These are phyloP conservation scores for Penicillium sp. DNA, from an alignment of 2,329 filamentous ascomycete species.

Conservation along the genomic window DNA sequence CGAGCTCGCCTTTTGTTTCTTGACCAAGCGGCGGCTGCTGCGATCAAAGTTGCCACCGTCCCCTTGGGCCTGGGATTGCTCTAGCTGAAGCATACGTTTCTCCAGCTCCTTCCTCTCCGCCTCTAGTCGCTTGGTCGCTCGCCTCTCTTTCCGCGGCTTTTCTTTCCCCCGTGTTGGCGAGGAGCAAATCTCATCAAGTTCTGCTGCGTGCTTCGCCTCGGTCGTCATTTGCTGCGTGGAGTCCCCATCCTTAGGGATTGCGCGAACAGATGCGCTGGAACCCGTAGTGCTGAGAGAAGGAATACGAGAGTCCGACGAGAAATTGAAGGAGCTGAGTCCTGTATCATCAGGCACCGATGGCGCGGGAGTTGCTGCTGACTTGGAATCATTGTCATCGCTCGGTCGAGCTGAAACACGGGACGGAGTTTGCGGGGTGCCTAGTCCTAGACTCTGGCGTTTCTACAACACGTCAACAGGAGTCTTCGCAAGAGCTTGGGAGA, in stretches of 20 bases:
- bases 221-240: constrained; percentile 2
- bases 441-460: background rate
- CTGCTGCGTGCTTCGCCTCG: constrained; percentile 3
- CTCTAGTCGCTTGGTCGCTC: constrained; percentile 33
- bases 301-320: constrained; percentile 17
- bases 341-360: constrained; percentile 14
- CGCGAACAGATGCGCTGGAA: constrained; percentile 17
- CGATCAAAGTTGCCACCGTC: constrained; percentile 19
- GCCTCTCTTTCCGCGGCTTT: constrained; percentile 27
- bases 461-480: background rate
- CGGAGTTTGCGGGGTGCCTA: background rate
- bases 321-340: constrained; percentile 13
- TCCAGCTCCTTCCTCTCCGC: constrained; percentile 35
- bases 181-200: constrained; percentile 14
- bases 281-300: constrained; percentile 16
- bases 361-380: constrained; percentile 2
- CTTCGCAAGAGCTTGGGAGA: background rate
- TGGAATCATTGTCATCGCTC: background rate
- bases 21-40: constrained; percentile 33
- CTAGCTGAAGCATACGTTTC: constrained; percentile 22
- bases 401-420: background rate
- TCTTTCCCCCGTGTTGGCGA: constrained; percentile 23
- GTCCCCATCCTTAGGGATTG: constrained; percentile 5
- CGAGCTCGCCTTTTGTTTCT: constrained; percentile 33
- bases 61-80: constrained; percentile 20